phyloP scores from a whole-genome alignment of 2,329 filamentous ascomycete genomes.

The Coniochaeta pulveracea region DNA sequence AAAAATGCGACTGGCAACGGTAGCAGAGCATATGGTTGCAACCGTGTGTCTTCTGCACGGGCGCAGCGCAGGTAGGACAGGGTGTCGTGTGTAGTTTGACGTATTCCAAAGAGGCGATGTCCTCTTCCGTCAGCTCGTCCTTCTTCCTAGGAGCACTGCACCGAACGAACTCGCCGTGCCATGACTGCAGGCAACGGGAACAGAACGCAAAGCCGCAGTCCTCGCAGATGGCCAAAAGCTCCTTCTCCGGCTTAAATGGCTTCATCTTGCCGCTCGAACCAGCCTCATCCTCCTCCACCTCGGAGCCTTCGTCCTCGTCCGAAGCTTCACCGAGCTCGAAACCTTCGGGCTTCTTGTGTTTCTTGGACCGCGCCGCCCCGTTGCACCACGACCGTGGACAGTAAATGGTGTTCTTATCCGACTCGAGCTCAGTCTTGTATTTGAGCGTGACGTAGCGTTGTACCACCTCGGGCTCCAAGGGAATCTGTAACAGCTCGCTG shows the following conservation, averaged over 20 bases:
- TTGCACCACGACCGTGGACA: conserved; percentile 91
- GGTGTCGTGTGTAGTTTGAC: conserved; percentile 70
- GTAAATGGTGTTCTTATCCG: conserved; percentile 84
- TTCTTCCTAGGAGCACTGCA: conserved; percentile 56
- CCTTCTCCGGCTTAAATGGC: conserved; percentile 30
- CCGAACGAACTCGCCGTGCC: conserved; percentile 79
- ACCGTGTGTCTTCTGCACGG: conserved; percentile 80
- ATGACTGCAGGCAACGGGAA: conserved; percentile 55
- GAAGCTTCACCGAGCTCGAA: conserved; percentile 48
- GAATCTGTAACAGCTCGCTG: conserved; percentile 72
- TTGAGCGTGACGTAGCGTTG: conserved; percentile 82
- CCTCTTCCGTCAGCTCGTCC: conserved; percentile 68
- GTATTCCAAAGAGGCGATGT: conserved; percentile 79
- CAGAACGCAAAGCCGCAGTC: conserved; percentile 90
- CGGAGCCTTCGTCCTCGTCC: conserved; percentile 36
- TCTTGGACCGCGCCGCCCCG: conserved; percentile 69
- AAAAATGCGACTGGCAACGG: conserved; percentile 85
- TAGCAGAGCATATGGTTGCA: conserved; percentile 97
- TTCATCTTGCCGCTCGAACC: conserved; percentile 11
- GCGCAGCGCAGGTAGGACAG: conserved; percentile 78
- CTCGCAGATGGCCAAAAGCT: conserved; percentile 74
- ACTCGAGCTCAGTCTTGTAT: conserved; percentile 84
- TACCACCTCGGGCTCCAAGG: conserved; percentile 58
- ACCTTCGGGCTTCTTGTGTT: conserved; percentile 59
- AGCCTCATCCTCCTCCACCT: conserved; percentile 23